Evolutionary conservation across 768 basidiomycete species (phyloP).

Genomic region (Kondoa malvinella): DNA sequence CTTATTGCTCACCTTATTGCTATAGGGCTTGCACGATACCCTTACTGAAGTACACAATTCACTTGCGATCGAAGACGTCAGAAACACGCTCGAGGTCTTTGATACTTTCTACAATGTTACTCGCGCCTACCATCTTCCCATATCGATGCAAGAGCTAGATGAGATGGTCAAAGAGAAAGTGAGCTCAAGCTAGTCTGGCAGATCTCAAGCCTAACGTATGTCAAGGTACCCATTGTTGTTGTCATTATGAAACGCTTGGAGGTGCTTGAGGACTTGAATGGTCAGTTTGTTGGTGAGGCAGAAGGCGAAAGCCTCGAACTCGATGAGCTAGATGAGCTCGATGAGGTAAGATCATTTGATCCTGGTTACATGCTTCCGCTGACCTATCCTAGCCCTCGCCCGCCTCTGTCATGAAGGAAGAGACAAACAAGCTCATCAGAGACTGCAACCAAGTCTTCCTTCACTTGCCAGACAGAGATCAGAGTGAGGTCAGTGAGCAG

Average conservation of each 20-base stretch:
- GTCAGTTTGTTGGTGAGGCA: background rate
- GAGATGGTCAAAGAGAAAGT: background rate
- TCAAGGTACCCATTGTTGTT: background rate
- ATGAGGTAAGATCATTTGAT: background rate
- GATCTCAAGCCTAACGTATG: no score
- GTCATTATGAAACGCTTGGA: background rate
- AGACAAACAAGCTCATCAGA: no score
- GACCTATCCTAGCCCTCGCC: no score
- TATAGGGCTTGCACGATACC: background rate
- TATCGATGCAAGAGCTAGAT: background rate
- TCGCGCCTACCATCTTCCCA: background rate
- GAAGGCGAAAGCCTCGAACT: no score
- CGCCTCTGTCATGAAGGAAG: no score
- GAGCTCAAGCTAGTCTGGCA: no score
- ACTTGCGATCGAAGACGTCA: background rate
- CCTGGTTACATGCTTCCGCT: background rate
- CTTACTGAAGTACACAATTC: background rate
- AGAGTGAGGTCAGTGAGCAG: background rate
- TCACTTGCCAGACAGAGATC: background rate
- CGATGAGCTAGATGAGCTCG: background rate
- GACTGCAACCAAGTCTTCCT: no score
- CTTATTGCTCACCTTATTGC: background rate
- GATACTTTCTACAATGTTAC: background rate
- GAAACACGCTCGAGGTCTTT: background rate
- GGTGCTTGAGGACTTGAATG: background rate